A percentile compares a stretch with the other conserved stretches of the same genome.
These are phyloP conservation scores for Sordaria brevicollis DNA, from an alignment of 495 filamentous ascomycete genomes.

Conservation along the genomic window DNA sequence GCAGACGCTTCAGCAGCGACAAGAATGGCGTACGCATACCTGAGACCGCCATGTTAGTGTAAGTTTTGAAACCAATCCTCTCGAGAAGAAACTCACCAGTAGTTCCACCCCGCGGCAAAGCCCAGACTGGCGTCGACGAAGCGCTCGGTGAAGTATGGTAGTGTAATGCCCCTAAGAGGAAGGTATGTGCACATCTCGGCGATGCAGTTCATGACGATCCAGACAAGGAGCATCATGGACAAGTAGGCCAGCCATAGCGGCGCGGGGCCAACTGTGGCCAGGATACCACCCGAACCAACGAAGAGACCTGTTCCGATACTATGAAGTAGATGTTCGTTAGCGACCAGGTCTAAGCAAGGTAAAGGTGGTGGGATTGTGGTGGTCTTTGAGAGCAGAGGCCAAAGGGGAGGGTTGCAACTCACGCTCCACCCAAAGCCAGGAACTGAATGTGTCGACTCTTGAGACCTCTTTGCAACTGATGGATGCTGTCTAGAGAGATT, in stretches of 20 bases:
- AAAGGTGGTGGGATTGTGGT: too few relatives aligned
- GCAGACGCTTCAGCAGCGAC: constrained; percentile 40
- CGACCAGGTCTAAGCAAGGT: background rate
- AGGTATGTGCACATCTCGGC: constrained; percentile 52
- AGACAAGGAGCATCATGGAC: constrained; percentile 31
- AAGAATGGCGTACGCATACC: constrained; percentile 37
- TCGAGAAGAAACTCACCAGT: constrained; percentile 19
- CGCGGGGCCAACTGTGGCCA: constrained; percentile 36
- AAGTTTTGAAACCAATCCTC: background rate
- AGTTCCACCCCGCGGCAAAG: constrained; percentile 77
- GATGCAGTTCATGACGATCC: constrained; percentile 36
- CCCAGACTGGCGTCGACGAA: constrained; percentile 67
- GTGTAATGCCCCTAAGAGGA: constrained; percentile 44
- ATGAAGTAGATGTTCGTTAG: background rate
- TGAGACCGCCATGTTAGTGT: background rate
- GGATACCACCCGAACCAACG: constrained; percentile 39
- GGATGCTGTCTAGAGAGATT: constrained; percentile 13
- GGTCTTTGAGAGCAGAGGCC: background rate
- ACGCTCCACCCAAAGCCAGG: constrained; percentile 56
- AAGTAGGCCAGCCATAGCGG: constrained; percentile 46
- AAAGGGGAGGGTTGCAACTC: constrained; percentile 8
- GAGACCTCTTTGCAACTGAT: constrained; percentile 45
- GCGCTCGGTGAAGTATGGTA: constrained; percentile 58
- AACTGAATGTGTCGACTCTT: constrained; percentile 63
- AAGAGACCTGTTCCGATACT: constrained; percentile 57